phyloP scores from a whole-genome alignment of 2,329 filamentous ascomycete species.

The Colletotrichum sidae region DNA sequence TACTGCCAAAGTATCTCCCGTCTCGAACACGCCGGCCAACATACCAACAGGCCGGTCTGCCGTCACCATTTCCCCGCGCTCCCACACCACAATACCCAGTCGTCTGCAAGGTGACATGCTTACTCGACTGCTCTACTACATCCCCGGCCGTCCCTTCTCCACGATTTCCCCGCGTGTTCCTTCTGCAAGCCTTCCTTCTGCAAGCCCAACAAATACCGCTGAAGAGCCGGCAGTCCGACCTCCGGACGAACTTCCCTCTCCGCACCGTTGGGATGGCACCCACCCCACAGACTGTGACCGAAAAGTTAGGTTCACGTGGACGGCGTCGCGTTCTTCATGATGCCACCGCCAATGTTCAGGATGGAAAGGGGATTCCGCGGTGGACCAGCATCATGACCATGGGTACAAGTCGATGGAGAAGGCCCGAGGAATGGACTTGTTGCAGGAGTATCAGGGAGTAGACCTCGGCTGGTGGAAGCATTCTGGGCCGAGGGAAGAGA shows the following conservation, averaged over 20 bases:
- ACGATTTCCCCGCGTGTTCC: constrained; percentile 15
- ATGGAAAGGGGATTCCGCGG: background rate
- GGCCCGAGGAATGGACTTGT: background rate
- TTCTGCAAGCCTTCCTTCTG: constrained; percentile 1
- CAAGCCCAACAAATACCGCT: constrained; percentile 8
- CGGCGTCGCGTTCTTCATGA: constrained; percentile 7
- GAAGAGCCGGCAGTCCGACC: constrained; percentile 12
- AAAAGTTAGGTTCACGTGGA: constrained; percentile 6
- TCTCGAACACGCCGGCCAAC: background rate
- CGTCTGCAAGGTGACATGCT: constrained; percentile 3
- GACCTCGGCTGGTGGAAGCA: background rate
- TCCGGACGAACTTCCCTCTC: background rate
- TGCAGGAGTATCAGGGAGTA: background rate
- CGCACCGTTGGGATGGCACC: constrained; percentile 16
- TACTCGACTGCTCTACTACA: background rate
- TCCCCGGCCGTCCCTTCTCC: constrained; percentile 2
- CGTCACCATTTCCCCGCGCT: constrained; percentile 24
- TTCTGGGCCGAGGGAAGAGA: constrained; percentile 1
- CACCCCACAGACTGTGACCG: constrained; percentile 10
- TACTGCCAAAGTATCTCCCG: constrained; percentile 23
- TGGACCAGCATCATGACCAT: background rate
- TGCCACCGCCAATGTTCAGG: background rate
- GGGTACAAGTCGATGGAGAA: background rate
- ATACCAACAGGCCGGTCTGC: background rate
- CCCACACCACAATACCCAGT: constrained; percentile 14